A percentile compares a stretch with the other conserved stretches of the same genome.
Evolutionary conservation across 345 rosid genomes (phyloP).

Genomic region (Adansonia digitata): DNA sequence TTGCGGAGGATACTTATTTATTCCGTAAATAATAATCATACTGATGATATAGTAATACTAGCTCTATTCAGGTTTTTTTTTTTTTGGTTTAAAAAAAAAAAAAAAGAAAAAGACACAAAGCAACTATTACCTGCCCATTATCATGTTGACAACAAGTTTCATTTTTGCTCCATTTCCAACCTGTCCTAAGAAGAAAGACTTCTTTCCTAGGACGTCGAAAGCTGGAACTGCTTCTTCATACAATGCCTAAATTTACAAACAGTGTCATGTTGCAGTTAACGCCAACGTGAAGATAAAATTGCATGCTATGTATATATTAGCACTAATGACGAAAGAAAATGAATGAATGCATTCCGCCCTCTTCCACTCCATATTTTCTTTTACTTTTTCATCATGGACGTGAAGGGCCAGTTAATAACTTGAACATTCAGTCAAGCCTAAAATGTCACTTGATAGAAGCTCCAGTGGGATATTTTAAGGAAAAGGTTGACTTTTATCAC

Average conservation of each 20-base stretch:
- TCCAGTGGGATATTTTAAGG: not conserved
- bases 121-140: conserved; percentile 79
- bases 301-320: not conserved
- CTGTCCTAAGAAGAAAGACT: conserved; percentile 79
- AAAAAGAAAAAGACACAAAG: not conserved
- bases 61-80: too few species aligned
- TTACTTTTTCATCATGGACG: not conserved
- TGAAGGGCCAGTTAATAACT: not conserved
- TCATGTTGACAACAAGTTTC: conserved; percentile 96
- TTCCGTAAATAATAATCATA: not conserved
- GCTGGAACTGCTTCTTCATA: conserved; percentile 74
- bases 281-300: not conserved
- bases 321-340: not conserved
- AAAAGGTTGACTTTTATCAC: not conserved
- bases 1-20: not conserved
- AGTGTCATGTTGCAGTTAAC: conserved; percentile 4
- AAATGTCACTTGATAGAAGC: not conserved
- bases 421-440: not conserved
- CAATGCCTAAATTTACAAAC: conserved; percentile 37
- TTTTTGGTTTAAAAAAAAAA: not conserved
- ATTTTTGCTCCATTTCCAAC: conserved; percentile 96
- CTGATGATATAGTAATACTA: too few species aligned
- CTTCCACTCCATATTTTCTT: not conserved
- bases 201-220: conserved; percentile 77
- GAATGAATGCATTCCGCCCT: not conserved